Percentiles rank a stretch among this genome's conserved stretches.
These are phyloP conservation scores for Polyrhizophydium stewartii DNA, from an alignment of 371 early-diverging fungal species.

Conservation along the genomic window DNA sequence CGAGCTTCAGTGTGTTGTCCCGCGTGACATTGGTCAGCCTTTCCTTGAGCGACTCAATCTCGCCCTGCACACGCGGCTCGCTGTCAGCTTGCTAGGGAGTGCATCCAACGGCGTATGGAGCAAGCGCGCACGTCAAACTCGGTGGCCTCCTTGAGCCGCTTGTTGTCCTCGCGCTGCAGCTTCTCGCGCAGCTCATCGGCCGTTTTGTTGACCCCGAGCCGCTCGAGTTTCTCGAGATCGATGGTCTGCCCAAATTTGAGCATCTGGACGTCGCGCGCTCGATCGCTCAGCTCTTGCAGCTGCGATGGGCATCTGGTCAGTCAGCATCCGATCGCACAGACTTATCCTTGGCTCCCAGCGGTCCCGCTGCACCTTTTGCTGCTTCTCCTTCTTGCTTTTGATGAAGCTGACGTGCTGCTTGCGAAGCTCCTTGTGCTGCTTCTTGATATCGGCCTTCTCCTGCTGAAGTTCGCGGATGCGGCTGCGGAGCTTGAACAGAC, in stretches of 20 bases:
- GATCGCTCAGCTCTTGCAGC: slow-evolving; percentile 41
- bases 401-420: slow-evolving; percentile 46
- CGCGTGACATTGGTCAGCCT: slow-evolving; percentile 35
- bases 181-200: slow-evolving; percentile 52
- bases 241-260: slow-evolving; percentile 55
- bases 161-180: slow-evolving; percentile 40
- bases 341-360: not conserved
- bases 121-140: slow-evolving; percentile 26
- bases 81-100: no score
- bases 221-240: slow-evolving; percentile 52
- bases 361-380: slow-evolving; percentile 25
- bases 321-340: not conserved
- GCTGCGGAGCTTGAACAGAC: slow-evolving; percentile 30
- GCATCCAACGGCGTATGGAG: no score
- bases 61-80: slow-evolving; percentile 14
- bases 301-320: no score
- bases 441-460: slow-evolving; percentile 52
- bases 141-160: slow-evolving; percentile 33
- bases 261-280: slow-evolving; percentile 52
- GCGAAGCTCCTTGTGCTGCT: slow-evolving; percentile 47
- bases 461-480: slow-evolving; percentile 49
- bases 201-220: slow-evolving; percentile 47
- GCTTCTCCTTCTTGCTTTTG: slow-evolving; percentile 48
- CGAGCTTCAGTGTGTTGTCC: slow-evolving; percentile 43
- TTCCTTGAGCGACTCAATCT: slow-evolving; percentile 31